Evolutionary conservation across 2,329 filamentous ascomycete genomes (phyloP), one percentile per base, ranked within the genome.

Genomic region (Talaromyces sp.): DNA sequence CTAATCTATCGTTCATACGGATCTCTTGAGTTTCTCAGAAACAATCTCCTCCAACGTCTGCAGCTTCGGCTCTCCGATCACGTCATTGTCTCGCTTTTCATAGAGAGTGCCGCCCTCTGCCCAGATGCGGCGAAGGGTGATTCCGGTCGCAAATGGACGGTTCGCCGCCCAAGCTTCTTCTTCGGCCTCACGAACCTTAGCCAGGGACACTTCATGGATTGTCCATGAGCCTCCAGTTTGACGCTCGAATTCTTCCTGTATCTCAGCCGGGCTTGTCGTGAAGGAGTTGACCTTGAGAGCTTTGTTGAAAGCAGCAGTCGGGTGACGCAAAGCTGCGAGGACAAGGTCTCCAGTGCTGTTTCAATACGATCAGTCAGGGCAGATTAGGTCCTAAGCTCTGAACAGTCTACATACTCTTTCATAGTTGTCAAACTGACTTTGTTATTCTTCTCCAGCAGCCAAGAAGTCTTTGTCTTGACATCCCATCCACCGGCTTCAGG

Each of bases 251-350:
- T 89, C 87, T n/a, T 78, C 78, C 21, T 89, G 69, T 21, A 90
- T 86, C 27, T 84, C 75, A 9, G 83, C 79, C 0, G 86, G 83
- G 0, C 85, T 89, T 2, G 83, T 81, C 0, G 87, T 86, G 65
- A 90, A 91, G 0, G 88, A 90, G 68, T 90, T 88, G 1, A 91
- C 86, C 61, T 84, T 87, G 35, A 91, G 73, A 0, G 84, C 81
- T 58, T 82, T 81, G 64, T 84, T 83, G 35, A 78, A 78, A 0
- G 84, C 78, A 6, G 73, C 77, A 10, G 81, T 72, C 2, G 85
- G 84, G 61, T 86, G 82, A 17, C 77, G 78, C 14, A 91, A 78
- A 0, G 86, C 82, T 0, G 84, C 84, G 1, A 86, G 84, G 1
- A 90, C 80, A 26, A 88, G 80, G 59, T 83, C 86, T 4, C 88